A percentile compares a stretch with the other conserved stretches of the same genome.
phyloP scores from a whole-genome alignment of 2,329 filamentous ascomycete genomes.

The Lecanicillium sp. region DNA sequence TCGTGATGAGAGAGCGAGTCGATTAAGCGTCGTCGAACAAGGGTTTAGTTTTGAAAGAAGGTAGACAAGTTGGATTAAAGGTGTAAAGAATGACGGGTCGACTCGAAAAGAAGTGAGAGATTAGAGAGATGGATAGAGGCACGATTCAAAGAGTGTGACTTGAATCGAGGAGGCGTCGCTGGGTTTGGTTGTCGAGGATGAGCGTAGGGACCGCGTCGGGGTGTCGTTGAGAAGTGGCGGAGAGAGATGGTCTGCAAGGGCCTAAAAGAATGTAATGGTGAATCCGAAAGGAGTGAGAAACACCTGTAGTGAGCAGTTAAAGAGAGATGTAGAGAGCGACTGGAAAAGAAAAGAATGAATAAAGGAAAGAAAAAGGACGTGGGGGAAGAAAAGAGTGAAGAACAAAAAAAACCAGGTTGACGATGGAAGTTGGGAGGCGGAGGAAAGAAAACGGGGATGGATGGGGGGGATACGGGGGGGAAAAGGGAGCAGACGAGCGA shows the following conservation, averaged over 20 bases:
- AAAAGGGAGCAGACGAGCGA: constrained; percentile 25
- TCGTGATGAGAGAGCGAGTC: constrained; percentile 1
- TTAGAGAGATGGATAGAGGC: neutral
- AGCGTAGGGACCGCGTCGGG: neutral
- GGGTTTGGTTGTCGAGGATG: too few relatives aligned
- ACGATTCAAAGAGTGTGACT: neutral
- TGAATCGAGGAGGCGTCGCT: too few relatives aligned
- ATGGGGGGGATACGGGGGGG: constrained; percentile 28
- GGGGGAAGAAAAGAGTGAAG: constrained; percentile 33
- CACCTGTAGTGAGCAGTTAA: neutral
- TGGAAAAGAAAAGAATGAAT: constrained; percentile 11
- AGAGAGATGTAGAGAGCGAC: constrained; percentile 11
- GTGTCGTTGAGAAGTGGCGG: neutral
- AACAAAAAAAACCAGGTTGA: constrained; percentile 29
- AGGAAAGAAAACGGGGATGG: constrained; percentile 29
- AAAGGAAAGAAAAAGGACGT: constrained; percentile 14
- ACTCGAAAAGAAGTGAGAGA: neutral
- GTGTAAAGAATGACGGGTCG: constrained; percentile 17
- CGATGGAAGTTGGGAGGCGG: constrained; percentile 29
- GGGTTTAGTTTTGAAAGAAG: neutral
- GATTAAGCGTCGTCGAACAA: neutral
- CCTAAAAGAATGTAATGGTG: constrained; percentile 8
- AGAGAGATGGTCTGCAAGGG: neutral
- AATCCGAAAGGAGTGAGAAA: constrained; percentile 6
- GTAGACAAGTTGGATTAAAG: constrained; percentile 2